Evolutionary conservation across 1,284 basidiomycete genomes (phyloP).

Genomic region (Meira miltonrushii): DNA sequence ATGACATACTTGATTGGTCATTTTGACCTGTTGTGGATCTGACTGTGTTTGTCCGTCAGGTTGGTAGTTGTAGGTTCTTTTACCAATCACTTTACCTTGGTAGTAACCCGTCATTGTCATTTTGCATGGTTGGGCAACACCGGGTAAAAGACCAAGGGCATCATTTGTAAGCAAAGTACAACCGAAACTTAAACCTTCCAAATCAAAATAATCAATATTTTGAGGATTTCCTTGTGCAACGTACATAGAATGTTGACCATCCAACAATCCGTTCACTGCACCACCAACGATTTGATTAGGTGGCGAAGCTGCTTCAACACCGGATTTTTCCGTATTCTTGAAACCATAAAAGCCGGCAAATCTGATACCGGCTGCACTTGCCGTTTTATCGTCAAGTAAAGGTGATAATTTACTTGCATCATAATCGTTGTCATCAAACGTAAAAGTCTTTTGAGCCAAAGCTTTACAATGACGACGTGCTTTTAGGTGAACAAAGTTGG

Average conservation of each 20-base stretch:
- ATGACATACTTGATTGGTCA: background rate
- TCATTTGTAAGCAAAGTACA: background rate
- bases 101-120: constrained; percentile 3
- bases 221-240: background rate
- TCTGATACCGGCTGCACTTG: background rate
- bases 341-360: background rate
- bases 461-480: too few species aligned
- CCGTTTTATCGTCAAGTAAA: too few species aligned
- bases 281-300: background rate
- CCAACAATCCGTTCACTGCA: background rate
- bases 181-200: background rate
- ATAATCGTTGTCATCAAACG: too few species aligned
- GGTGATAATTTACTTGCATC: too few species aligned
- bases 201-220: constrained; percentile 4
- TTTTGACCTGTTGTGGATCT: background rate
- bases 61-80: background rate
- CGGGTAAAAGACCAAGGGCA: background rate
- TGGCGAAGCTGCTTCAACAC: background rate
- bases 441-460: too few species aligned
- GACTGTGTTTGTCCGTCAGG: background rate
- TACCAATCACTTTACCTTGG: background rate
- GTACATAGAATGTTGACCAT: background rate
- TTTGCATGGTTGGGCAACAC: background rate
- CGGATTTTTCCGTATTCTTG: background rate
- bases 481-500: too few species aligned